Conservation (phyloP, 23 red algal genomes). For the Gracilaria caudata region DNA sequence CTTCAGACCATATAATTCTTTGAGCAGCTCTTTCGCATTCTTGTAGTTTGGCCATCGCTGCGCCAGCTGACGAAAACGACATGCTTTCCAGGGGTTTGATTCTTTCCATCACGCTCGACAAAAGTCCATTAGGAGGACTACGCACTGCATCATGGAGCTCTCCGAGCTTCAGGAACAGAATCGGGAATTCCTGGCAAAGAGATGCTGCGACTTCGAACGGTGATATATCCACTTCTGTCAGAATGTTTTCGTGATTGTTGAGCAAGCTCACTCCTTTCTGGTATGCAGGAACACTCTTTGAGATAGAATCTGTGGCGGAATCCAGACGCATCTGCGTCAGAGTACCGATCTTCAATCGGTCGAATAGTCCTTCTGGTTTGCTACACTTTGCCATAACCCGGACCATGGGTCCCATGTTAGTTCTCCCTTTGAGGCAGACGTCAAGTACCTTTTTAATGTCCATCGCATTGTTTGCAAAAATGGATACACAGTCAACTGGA, state of each 20-base stretch:
- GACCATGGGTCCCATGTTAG: not conserved
- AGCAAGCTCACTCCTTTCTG: not conserved
- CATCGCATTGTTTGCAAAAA: conserved; percentile 44
- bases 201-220: conserved; percentile 31
- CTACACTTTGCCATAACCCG: not conserved
- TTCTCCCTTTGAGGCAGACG: conserved; percentile 23
- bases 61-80: conserved; percentile 24
- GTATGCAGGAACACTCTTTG: not conserved
- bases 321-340: not conserved
- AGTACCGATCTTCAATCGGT: not conserved
- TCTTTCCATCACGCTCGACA: conserved; percentile 21
- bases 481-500: conserved; percentile 5
- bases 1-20: conserved; percentile 26
- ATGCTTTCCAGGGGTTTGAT: conserved; percentile 20
- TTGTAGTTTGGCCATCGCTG: conserved; percentile 28
- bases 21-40: conserved; percentile 14
- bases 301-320: not conserved
- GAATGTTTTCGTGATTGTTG: not conserved
- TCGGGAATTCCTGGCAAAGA: conserved; percentile 35
- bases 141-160: conserved; percentile 23
- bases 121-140: not conserved
- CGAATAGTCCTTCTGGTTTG: not conserved
- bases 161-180: conserved; percentile 5
- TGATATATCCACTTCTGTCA: conserved; percentile 16
- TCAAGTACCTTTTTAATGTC: conserved; percentile 27